Evolutionary conservation across 2,329 filamentous ascomycete species (phyloP).

Genomic region (Penicillium digitatum): DNA sequence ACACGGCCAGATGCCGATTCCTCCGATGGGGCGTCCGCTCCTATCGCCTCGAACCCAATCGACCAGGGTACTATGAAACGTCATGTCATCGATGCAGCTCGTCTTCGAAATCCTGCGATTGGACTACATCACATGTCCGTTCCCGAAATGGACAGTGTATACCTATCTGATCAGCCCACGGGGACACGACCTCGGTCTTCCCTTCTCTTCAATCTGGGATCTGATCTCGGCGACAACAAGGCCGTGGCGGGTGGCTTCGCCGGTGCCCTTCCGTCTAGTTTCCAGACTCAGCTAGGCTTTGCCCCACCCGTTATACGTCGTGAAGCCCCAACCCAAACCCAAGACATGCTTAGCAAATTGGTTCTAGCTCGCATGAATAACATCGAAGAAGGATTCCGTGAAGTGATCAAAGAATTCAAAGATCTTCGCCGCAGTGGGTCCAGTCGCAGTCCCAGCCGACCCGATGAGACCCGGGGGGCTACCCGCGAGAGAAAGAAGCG

Average conservation of each 20-base stretch:
- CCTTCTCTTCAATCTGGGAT: slow-evolving; percentile 68
- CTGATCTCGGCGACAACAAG: slow-evolving; percentile 63
- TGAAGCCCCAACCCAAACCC: slow-evolving; percentile 49
- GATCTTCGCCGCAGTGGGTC: slow-evolving; percentile 50
- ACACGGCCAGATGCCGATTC: slow-evolving; percentile 25
- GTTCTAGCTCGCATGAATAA: slow-evolving; percentile 90
- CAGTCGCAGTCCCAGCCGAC: slow-evolving; percentile 28
- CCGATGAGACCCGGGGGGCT: slow-evolving; percentile 24
- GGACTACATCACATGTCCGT: slow-evolving; percentile 54
- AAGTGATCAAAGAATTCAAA: slow-evolving; percentile 78
- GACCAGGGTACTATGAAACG: slow-evolving; percentile 46
- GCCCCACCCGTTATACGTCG: slow-evolving; percentile 59
- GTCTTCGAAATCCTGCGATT: slow-evolving; percentile 55
- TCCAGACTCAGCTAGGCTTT: slow-evolving; percentile 76
- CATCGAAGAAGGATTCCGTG: slow-evolving; percentile 82
- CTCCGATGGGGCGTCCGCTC: slow-evolving; percentile 37
- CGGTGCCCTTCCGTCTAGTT: slow-evolving; percentile 66
- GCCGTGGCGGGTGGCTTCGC: slow-evolving; percentile 60
- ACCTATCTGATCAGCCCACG: slow-evolving; percentile 43
- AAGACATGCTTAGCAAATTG: slow-evolving; percentile 71
- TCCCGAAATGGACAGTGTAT: slow-evolving; percentile 54
- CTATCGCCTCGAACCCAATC: slow-evolving; percentile 32
- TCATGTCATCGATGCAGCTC: slow-evolving; percentile 32
- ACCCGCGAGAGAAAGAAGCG: slow-evolving; percentile 28
- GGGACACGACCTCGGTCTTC: slow-evolving; percentile 53